phyloP scores from a whole-genome alignment of 139 green algal species.

The Auxenochlorella pyrenoidosa region DNA sequence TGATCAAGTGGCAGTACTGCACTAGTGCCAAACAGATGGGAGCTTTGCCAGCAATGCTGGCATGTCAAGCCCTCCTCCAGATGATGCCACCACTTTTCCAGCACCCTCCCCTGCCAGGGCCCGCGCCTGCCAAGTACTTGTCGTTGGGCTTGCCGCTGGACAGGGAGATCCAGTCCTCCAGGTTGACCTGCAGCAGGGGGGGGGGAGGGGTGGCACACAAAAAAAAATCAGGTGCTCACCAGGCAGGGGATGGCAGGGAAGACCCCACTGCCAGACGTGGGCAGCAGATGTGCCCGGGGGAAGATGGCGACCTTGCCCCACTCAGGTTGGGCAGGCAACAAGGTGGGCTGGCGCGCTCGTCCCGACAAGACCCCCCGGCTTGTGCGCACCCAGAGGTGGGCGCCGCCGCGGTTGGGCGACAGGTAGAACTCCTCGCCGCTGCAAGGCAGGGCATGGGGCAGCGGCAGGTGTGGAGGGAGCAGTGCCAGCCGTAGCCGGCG shows the following conservation, averaged over 20 bases:
- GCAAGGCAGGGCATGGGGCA: conserved; percentile 9
- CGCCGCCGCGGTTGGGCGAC: conserved; percentile 55
- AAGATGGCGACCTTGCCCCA: too few species aligned
- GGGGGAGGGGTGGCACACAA: not conserved
- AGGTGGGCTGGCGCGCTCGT: too few species aligned
- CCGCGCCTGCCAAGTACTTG: conserved; percentile 15
- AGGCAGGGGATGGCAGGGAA: too few species aligned
- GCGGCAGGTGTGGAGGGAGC: conserved; percentile 41
- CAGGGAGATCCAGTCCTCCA: conserved; percentile 58
- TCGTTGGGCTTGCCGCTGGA: conserved; percentile 48
- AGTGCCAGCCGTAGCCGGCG: not conserved
- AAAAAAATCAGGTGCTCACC: too few species aligned
- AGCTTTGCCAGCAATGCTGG: too few species aligned
- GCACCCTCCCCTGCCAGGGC: not conserved
- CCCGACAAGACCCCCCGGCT: too few species aligned
- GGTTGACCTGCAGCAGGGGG: not conserved
- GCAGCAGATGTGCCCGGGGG: too few species aligned
- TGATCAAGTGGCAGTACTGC: too few species aligned
- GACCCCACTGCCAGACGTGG: too few species aligned
- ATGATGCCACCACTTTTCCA: too few species aligned
- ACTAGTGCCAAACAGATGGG: too few species aligned
- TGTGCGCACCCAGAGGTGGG: conserved; percentile 67
- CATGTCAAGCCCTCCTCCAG: too few species aligned
- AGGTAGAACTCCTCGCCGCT: conserved; percentile 70
- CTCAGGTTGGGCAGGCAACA: not conserved